These are phyloP conservation scores for Dicorynia guianensis DNA, from an alignment of 306 rosid genomes.

Conservation along the genomic window DNA sequence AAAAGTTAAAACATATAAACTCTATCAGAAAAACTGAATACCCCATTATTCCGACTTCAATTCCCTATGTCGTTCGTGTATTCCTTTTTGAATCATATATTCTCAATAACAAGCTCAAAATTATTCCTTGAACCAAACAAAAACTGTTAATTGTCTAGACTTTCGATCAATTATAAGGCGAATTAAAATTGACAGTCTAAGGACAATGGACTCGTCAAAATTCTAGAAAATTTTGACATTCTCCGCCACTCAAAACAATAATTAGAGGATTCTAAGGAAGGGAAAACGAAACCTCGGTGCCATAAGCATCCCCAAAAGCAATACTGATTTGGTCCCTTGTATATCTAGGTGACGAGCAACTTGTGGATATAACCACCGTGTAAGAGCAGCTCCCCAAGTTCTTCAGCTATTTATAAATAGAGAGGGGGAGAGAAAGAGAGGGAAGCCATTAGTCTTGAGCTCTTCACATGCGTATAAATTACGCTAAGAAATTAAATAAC, in stretches of 20 bases:
- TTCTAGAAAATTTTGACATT: neutral
- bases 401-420: conserved; percentile 38
- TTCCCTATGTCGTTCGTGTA: neutral
- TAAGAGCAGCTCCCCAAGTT: conserved; percentile 66
- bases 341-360: conserved; percentile 71
- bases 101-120: neutral
- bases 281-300: conserved; percentile 66
- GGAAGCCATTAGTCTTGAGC: neutral
- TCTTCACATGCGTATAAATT: neutral
- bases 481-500: neutral
- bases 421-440: neutral
- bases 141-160: neutral
- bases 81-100: neutral
- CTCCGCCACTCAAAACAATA: conserved; percentile 3
- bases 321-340: conserved; percentile 77
- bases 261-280: neutral
- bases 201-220: neutral
- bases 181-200: neutral
- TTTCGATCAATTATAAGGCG: neutral
- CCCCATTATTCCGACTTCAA: conserved; percentile 14
- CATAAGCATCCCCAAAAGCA: conserved; percentile 79
- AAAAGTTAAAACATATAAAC: neutral
- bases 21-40: neutral
- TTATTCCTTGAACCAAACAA: neutral
- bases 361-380: conserved; percentile 66